Evolutionary conservation across 805 yeast species (phyloP).

Genomic region (Lipomyces japonicus): DNA sequence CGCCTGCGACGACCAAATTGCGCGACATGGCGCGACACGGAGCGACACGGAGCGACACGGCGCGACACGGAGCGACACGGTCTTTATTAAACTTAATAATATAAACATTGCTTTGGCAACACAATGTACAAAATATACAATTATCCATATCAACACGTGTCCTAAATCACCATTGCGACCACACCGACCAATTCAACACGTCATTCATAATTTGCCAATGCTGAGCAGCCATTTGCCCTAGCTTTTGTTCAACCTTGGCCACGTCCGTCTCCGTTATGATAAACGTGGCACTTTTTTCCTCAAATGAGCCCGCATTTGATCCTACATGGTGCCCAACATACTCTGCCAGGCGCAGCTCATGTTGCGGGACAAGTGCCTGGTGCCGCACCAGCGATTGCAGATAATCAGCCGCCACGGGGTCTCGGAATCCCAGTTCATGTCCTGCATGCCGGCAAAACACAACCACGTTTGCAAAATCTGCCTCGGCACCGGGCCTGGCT

Average conservation of each 20-base stretch:
- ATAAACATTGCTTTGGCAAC: not conserved
- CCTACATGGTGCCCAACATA: conserved; percentile 8
- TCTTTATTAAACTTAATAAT: no score
- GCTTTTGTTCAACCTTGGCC: conserved; percentile 1
- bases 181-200: conserved; percentile 14
- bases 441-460: conserved; percentile 20
- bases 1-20: no score
- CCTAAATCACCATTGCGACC: conserved; percentile 21
- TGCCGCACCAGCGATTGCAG: conserved; percentile 14
- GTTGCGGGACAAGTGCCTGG: conserved; percentile 4
- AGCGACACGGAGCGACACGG: no score
- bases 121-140: not conserved
- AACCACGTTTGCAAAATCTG: conserved; percentile 15
- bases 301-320: not conserved
- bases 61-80: no score
- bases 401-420: conserved; percentile 15
- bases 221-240: conserved; percentile 14
- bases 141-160: no score
- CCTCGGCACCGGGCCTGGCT: not conserved
- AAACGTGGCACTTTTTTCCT: not conserved
- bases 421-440: conserved; percentile 13
- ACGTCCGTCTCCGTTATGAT: conserved; percentile 7
- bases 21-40: no score
- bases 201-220: conserved; percentile 17
- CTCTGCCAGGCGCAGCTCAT: conserved; percentile 14